These are phyloP conservation scores for Fusarium sp. DNA, from an alignment of 2,329 filamentous ascomycete genomes.

Conservation along the genomic window DNA sequence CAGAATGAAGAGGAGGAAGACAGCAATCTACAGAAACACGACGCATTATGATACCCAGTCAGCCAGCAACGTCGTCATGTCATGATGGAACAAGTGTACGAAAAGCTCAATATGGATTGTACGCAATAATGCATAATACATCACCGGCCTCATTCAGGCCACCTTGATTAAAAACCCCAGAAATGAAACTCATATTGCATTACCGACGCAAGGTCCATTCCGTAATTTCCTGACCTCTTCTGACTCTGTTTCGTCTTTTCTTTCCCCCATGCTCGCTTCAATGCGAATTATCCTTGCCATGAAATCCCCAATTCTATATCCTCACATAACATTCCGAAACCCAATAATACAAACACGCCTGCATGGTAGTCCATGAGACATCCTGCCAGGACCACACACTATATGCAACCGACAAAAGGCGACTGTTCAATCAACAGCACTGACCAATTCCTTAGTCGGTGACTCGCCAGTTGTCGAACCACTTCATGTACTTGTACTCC, in stretches of 20 bases:
- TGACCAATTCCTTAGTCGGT: slow-evolving; percentile 63
- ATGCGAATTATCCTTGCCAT: slow-evolving; percentile 38
- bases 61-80: slow-evolving; percentile 43
- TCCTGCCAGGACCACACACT: slow-evolving; percentile 29
- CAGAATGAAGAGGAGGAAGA: slow-evolving; percentile 25
- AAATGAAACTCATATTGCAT: slow-evolving; percentile 49
- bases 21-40: slow-evolving; percentile 38
- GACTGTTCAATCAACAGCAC: slow-evolving; percentile 16
- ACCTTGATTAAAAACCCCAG: slow-evolving; percentile 33
- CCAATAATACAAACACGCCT: slow-evolving; percentile 32
- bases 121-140: slow-evolving; percentile 53
- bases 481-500: slow-evolving; percentile 92
- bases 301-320: slow-evolving; percentile 42
- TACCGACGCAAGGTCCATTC: slow-evolving; percentile 46
- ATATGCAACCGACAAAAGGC: slow-evolving; percentile 24
- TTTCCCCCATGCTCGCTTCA: slow-evolving; percentile 38
- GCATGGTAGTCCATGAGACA: slow-evolving; percentile 27
- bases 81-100: slow-evolving; percentile 45
- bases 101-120: slow-evolving; percentile 48
- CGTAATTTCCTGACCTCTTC: slow-evolving; percentile 38
- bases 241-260: slow-evolving; percentile 42
- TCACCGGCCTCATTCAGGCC: slow-evolving; percentile 39
- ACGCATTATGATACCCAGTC: slow-evolving; percentile 51
- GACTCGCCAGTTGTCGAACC: slow-evolving; percentile 90
- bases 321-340: slow-evolving; percentile 32